Evolutionary conservation across 1,284 basidiomycete species (phyloP).

Genomic region (Puccinia polysora): DNA sequence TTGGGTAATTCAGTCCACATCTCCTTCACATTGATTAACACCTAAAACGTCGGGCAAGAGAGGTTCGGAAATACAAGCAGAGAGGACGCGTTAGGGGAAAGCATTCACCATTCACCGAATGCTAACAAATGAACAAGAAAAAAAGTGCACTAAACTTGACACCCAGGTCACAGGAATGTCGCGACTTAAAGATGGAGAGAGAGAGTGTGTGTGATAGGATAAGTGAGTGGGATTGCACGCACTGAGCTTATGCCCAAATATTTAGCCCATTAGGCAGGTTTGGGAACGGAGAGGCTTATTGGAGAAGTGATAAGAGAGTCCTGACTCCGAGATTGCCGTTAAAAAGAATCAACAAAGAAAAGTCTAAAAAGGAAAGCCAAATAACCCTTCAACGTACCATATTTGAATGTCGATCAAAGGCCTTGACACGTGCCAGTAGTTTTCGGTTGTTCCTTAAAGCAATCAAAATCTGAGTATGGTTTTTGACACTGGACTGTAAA

Average conservation of each 20-base stretch:
- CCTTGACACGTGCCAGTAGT: slow-evolving; percentile 92
- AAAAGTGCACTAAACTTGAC: neutral
- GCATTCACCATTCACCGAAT: slow-evolving; percentile 58
- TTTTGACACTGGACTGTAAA: slow-evolving; percentile 93
- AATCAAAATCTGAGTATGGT: slow-evolving; percentile 95
- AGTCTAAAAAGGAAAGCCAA: neutral
- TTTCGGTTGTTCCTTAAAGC: slow-evolving; percentile 98
- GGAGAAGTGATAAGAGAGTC: neutral
- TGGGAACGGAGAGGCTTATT: neutral
- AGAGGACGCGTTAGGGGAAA: no score
- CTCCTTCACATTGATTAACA: slow-evolving; percentile 54
- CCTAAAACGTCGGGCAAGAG: neutral
- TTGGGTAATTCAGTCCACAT: slow-evolving; percentile 99
- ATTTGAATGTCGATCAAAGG: slow-evolving; percentile 97
- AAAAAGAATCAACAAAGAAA: neutral
- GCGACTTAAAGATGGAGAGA: slow-evolving; percentile 1
- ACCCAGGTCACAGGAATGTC: no score
- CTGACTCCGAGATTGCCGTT: neutral
- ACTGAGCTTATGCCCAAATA: slow-evolving; percentile 1
- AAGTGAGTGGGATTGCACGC: slow-evolving; percentile 19
- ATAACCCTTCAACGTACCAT: slow-evolving; percentile 64
- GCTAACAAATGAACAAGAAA: neutral
- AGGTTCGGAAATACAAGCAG: neutral
- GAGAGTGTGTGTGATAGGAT: neutral
- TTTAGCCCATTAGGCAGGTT: slow-evolving; percentile 15